Conservation (phyloP, 2,329 filamentous ascomycete species). For the Trichothecium roseum region DNA sequence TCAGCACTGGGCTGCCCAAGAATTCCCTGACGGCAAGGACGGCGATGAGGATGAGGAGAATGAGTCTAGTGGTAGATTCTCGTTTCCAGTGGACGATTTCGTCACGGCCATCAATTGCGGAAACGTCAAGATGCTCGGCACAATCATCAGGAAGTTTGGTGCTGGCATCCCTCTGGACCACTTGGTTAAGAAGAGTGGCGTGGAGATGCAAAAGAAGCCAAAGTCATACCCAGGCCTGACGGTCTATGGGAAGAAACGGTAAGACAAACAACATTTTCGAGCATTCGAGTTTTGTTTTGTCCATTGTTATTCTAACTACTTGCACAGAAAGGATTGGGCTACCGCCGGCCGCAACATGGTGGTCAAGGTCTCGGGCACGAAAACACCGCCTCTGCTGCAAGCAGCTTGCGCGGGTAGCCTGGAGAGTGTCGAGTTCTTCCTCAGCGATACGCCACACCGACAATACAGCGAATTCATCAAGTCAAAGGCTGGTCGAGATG, state of each 20-base stretch:
- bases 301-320: background rate
- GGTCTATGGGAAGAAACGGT: conserved; percentile 62
- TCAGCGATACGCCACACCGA: conserved; percentile 58
- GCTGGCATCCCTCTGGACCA: conserved; percentile 59
- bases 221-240: conserved; percentile 68
- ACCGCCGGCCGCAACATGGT: conserved; percentile 42
- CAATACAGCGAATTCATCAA: conserved; percentile 58
- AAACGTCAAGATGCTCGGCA: conserved; percentile 45
- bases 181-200: conserved; percentile 54
- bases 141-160: conserved; percentile 56
- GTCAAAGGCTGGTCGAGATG: conserved; percentile 47
- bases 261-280: conserved; percentile 5
- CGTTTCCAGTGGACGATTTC: conserved; percentile 31
- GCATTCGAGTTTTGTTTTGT: too few relatives aligned
- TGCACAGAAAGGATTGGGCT: conserved; percentile 55
- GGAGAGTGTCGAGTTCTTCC: conserved; percentile 66
- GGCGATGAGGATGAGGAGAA: conserved; percentile 23
- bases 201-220: conserved; percentile 53
- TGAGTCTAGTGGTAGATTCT: conserved; percentile 20
- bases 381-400: conserved; percentile 48
- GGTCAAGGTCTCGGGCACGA: conserved; percentile 25
- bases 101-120: conserved; percentile 31
- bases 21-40: conserved; percentile 13
- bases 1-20: conserved; percentile 29
- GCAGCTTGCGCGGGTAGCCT: conserved; percentile 48